These are phyloP conservation scores for Paragyromitra xinjiangensis DNA, from an alignment of 495 filamentous ascomycete species.

Conservation along the genomic window DNA sequence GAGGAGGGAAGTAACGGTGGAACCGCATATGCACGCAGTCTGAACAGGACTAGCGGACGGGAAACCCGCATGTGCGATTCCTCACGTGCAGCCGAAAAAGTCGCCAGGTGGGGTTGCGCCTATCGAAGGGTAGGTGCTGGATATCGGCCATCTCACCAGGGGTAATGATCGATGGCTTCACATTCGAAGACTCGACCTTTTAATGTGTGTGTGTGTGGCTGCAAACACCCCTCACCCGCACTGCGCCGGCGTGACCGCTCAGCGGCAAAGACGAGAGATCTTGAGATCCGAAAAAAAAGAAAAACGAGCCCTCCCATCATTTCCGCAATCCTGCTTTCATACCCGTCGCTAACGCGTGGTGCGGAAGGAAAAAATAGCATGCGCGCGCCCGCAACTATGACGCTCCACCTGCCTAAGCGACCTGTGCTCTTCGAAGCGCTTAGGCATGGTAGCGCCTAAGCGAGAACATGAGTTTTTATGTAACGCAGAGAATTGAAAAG, in stretches of 20 bases:
- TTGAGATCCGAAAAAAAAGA: conserved; percentile 2
- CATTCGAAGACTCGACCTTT: not conserved
- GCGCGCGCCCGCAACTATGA: conserved; percentile 26
- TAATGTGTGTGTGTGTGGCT: not conserved
- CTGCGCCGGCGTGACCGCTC: not conserved
- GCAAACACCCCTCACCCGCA: conserved; percentile 9
- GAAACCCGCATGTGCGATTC: conserved; percentile 43
- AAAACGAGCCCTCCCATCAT: not conserved
- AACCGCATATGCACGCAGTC: conserved; percentile 42
- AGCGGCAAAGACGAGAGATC: conserved; percentile 28
- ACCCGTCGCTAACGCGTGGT: not conserved
- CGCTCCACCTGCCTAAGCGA: conserved; percentile 1
- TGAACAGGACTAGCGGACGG: conserved; percentile 28
- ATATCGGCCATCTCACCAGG: not conserved
- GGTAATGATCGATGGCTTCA: conserved; percentile 31
- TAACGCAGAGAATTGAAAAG: not conserved
- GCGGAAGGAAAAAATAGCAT: conserved; percentile 1
- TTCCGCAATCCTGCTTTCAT: not conserved
- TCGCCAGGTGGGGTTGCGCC: not conserved
- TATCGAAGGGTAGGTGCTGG: not conserved
- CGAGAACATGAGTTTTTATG: not conserved
- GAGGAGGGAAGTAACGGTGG: conserved; percentile 10
- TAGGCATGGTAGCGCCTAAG: conserved; percentile 29
- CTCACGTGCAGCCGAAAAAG: conserved; percentile 40
- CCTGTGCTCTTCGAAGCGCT: not conserved